Conservation (phyloP, 2,329 filamentous ascomycete species). For the Chalaropsis ovoidea region DNA sequence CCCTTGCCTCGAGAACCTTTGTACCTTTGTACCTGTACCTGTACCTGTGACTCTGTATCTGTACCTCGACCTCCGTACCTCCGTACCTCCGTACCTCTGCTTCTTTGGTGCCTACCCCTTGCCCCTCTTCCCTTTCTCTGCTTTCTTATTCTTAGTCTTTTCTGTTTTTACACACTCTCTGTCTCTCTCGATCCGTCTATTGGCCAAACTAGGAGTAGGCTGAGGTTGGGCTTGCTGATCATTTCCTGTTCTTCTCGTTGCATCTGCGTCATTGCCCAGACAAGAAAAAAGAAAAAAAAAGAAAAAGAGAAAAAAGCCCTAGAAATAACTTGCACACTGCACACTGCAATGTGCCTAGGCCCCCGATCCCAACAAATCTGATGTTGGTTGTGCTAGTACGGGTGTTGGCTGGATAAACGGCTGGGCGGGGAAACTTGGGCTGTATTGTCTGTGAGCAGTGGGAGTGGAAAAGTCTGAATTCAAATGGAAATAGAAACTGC, state of each 20-base stretch:
- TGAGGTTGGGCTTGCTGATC: not conserved
- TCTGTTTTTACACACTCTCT: no score
- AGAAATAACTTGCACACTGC: not conserved
- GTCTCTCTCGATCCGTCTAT: not conserved
- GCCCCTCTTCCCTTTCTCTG: not conserved
- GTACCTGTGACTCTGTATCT: no score
- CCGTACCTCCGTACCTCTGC: not conserved
- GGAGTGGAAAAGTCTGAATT: not conserved
- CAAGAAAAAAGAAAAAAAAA: constrained; percentile 6
- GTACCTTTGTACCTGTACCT: no score
- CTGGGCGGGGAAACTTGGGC: not conserved
- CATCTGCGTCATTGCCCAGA: constrained; percentile 5
- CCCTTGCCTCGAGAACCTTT: not conserved
- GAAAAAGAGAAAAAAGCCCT: not conserved
- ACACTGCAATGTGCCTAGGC: not conserved
- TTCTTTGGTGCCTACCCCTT: not conserved
- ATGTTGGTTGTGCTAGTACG: not conserved
- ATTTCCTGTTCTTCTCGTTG: not conserved
- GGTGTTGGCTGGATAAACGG: not conserved
- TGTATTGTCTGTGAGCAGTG: not conserved
- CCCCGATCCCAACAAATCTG: not conserved
- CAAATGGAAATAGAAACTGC: not conserved
- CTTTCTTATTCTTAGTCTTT: no score
- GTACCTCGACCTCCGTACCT: not conserved
- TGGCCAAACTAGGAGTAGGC: not conserved